Conservation (phyloP, 768 basidiomycete species). For the Nidula microcarpa region DNA sequence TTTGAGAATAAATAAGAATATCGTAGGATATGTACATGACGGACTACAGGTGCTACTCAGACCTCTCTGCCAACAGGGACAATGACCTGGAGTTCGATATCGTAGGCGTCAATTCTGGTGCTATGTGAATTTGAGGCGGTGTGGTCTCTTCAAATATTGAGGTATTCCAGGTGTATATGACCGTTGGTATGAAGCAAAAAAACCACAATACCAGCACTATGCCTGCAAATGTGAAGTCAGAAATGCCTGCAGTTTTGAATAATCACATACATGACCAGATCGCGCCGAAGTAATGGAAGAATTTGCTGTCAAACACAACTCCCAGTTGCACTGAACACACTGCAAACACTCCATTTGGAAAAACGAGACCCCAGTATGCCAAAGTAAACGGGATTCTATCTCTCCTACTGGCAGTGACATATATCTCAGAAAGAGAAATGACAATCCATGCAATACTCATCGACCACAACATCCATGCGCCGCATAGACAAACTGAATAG, state of each 20-base stretch:
- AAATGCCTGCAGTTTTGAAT: background rate
- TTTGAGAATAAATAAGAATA: too few relatives aligned
- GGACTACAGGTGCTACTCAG: too few relatives aligned
- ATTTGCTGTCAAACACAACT: constrained; percentile 40
- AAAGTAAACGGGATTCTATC: background rate
- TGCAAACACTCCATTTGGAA: constrained; percentile 12
- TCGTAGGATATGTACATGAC: too few relatives aligned
- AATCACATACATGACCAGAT: constrained; percentile 44
- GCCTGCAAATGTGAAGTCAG: background rate
- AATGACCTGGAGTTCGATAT: too few relatives aligned
- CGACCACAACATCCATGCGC: background rate
- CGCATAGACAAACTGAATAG: background rate
- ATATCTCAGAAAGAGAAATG: background rate
- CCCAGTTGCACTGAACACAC: constrained; percentile 48
- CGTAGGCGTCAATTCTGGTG: too few relatives aligned
- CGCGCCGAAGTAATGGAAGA: constrained; percentile 51
- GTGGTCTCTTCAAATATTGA: constrained; percentile 8
- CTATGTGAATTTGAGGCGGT: too few relatives aligned
- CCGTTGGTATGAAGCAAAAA: constrained; percentile 4
- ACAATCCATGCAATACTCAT: background rate
- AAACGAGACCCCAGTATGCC: background rate
- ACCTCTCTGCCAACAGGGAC: too few relatives aligned
- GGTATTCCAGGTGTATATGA: constrained; percentile 8
- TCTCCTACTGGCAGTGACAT: background rate
- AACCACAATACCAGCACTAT: constrained; percentile 12